Percentiles rank a stretch among this genome's conserved stretches.
These are phyloP conservation scores for Penicillium simplicissimum DNA, from an alignment of 495 filamentous ascomycete genomes.

Conservation along the genomic window DNA sequence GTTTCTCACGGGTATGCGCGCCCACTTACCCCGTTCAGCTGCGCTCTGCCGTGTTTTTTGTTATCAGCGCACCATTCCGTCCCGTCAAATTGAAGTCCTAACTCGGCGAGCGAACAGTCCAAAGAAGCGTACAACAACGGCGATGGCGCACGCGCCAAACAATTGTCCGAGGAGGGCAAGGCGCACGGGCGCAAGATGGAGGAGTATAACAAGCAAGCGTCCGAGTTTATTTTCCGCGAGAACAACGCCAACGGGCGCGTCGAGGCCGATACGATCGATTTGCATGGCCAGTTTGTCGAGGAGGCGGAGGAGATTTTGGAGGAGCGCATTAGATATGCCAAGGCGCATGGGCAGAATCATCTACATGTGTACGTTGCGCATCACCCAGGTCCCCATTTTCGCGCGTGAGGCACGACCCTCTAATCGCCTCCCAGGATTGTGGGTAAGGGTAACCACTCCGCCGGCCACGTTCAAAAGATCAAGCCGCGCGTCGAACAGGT, in stretches of 20 bases:
- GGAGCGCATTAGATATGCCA: conserved; percentile 74
- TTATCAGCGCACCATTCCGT: not conserved
- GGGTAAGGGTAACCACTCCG: conserved; percentile 88
- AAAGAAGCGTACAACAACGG: conserved; percentile 78
- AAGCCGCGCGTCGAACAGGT: conserved; percentile 88
- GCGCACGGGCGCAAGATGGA: conserved; percentile 75
- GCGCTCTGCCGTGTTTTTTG: not conserved
- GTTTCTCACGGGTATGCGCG: conserved; percentile 66
- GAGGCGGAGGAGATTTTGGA: conserved; percentile 91
- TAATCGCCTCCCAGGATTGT: conserved; percentile 60
- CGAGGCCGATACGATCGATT: conserved; percentile 79
- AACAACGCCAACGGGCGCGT: conserved; percentile 78
- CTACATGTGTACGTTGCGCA: conserved; percentile 62
- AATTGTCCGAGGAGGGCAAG: conserved; percentile 83
- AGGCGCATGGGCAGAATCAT: conserved; percentile 68
- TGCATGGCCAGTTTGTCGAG: conserved; percentile 91
- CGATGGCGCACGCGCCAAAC: conserved; percentile 76
- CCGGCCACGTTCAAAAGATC: conserved; percentile 78
- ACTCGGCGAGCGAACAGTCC: conserved; percentile 47
- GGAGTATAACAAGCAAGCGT: conserved; percentile 82
- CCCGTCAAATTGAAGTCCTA: not conserved
- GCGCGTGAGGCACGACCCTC: not conserved
- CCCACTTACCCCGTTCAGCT: not conserved
- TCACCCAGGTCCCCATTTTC: not conserved
- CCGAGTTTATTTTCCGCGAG: conserved; percentile 90